Conservation (phyloP, 2,329 filamentous ascomycete species). For the Blastomyces percursus region DNA sequence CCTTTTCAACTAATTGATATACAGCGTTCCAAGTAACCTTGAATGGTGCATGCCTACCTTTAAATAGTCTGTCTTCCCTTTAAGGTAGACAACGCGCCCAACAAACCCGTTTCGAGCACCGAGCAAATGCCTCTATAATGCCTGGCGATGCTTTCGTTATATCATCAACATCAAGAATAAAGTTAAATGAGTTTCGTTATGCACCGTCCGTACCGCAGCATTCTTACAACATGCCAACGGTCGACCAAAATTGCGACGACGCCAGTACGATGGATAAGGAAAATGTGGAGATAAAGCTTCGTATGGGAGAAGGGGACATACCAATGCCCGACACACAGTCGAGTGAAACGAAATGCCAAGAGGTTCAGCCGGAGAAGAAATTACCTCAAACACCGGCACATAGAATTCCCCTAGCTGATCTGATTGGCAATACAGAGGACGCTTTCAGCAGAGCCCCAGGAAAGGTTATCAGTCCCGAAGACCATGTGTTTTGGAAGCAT, state of each 20-base stretch:
- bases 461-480: conserved; percentile 46
- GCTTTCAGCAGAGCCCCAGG: conserved; percentile 36
- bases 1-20: not conserved
- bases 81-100: not conserved
- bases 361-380: conserved; percentile 24
- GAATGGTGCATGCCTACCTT: not conserved
- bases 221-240: not conserved
- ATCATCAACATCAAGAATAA: conserved; percentile 26
- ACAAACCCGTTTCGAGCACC: not conserved
- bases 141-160: conserved; percentile 8
- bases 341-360: conserved; percentile 9
- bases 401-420: conserved; percentile 48
- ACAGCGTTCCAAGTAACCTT: not conserved
- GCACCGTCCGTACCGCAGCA: not conserved
- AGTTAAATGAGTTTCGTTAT: conserved; percentile 27
- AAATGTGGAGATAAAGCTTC: not conserved
- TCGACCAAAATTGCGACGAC: not conserved
- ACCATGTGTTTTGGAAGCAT: conserved; percentile 51
- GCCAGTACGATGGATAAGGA: not conserved
- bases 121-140: conserved; percentile 13
- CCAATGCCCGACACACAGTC: not conserved
- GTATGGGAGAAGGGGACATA: not conserved
- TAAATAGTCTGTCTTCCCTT: not conserved
- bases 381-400: conserved; percentile 50
- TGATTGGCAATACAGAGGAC: conserved; percentile 52